These are phyloP conservation scores for Vigna trinervia DNA, from an alignment of 306 rosid genomes.

Conservation along the genomic window DNA sequence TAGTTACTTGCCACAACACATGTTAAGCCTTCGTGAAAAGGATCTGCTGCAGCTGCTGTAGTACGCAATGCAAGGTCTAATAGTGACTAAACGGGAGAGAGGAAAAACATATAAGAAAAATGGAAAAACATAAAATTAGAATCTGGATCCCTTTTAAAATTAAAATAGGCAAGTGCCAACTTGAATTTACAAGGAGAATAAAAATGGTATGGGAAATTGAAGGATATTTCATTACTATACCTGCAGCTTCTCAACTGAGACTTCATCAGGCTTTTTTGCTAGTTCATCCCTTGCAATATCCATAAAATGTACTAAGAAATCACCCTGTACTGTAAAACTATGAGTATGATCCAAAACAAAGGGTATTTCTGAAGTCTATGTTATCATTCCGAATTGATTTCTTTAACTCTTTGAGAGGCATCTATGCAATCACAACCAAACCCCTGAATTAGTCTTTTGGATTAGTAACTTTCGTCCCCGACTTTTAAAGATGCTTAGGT, in stretches of 20 bases:
- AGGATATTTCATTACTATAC: conserved; percentile 54
- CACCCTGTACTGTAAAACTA: conserved; percentile 65
- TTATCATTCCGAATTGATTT: conserved; percentile 24
- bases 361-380: background rate
- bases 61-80: conserved; percentile 97
- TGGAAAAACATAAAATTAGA: conserved; percentile 37
- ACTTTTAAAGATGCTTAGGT: background rate
- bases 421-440: background rate
- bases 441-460: background rate
- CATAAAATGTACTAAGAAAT: conserved; percentile 98
- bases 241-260: conserved; percentile 98
- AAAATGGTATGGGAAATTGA: conserved; percentile 14
- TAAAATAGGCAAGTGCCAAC: conserved; percentile 3
- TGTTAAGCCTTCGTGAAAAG: conserved; percentile 89
- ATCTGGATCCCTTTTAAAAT: conserved; percentile 32
- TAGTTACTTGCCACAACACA: conserved; percentile 85
- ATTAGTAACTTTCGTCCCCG: background rate
- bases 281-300: conserved; percentile 96
- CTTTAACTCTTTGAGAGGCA: background rate
- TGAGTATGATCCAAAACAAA: conserved; percentile 23
- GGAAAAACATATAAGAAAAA: background rate
- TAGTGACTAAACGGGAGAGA: conserved; percentile 63
- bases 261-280: conserved; percentile 86
- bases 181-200: conserved; percentile 19
- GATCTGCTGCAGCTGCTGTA: conserved; percentile 97